These are phyloP conservation scores for Lactarius hengduanensis DNA, from an alignment of 768 basidiomycete genomes.

Conservation along the genomic window DNA sequence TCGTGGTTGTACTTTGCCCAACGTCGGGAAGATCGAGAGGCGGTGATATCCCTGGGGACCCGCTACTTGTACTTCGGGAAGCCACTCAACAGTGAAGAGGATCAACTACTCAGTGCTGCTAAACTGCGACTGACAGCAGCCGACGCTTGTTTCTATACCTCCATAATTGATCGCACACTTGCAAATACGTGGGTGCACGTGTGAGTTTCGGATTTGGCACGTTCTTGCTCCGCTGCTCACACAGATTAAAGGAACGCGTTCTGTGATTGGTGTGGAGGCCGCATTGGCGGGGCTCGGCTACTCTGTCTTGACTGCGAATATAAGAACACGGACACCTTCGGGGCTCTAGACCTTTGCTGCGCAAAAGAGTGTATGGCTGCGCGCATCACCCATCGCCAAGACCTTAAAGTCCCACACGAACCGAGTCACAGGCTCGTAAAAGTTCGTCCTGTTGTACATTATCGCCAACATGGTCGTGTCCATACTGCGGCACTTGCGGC, in stretches of 20 bases:
- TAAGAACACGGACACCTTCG: neutral
- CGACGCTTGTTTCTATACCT: slow-evolving; percentile 30
- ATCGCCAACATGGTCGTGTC: slow-evolving; percentile 11
- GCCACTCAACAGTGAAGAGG: slow-evolving; percentile 28
- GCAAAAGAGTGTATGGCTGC: slow-evolving; percentile 30
- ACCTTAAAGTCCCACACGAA: slow-evolving; percentile 19
- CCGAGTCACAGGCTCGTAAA: slow-evolving; percentile 8
- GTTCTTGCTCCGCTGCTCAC: neutral
- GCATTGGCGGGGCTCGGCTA: slow-evolving; percentile 34
- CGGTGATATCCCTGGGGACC: slow-evolving; percentile 32
- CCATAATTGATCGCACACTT: slow-evolving; percentile 23
- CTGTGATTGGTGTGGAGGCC: slow-evolving; percentile 34
- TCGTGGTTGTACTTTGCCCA: slow-evolving; percentile 36
- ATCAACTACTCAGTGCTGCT: slow-evolving; percentile 21
- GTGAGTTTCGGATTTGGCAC: slow-evolving; percentile 15
- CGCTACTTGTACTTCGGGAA: slow-evolving; percentile 29
- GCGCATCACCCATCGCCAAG: slow-evolving; percentile 21
- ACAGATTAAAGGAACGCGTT: slow-evolving; percentile 17
- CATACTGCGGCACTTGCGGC: slow-evolving; percentile 1
- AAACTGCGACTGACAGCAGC: slow-evolving; percentile 30
- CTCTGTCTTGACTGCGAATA: slow-evolving; percentile 36
- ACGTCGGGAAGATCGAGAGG: slow-evolving; percentile 31
- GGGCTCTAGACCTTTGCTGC: slow-evolving; percentile 37
- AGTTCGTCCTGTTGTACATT: neutral
- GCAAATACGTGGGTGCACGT: slow-evolving; percentile 30